Evolutionary conservation across 352 stramenopile genomes (phyloP).

Genomic region (Phytophthora foliorum): DNA sequence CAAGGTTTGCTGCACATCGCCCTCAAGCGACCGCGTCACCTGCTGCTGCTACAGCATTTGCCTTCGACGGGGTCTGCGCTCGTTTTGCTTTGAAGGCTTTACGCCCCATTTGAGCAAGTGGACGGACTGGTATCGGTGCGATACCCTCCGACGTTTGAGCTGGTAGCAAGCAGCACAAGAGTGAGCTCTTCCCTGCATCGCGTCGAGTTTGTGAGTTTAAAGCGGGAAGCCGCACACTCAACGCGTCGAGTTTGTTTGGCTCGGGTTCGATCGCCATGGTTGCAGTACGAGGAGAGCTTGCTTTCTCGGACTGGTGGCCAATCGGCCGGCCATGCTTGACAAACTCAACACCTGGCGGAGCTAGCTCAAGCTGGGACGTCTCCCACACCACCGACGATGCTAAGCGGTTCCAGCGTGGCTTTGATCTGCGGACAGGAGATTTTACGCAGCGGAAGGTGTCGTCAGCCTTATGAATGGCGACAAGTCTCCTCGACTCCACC

Average conservation of each 20-base stretch:
- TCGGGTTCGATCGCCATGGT: slow-evolving; percentile 1
- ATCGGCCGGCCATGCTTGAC: slow-evolving; percentile 10
- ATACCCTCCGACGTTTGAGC: slow-evolving; percentile 3
- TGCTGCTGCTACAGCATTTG: neutral
- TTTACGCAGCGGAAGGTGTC: neutral
- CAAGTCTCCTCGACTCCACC: slow-evolving; percentile 28
- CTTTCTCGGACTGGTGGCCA: slow-evolving; percentile 6
- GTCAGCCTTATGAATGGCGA: slow-evolving; percentile 16
- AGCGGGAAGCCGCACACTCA: slow-evolving; percentile 1
- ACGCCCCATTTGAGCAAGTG: neutral
- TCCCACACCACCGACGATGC: slow-evolving; percentile 28
- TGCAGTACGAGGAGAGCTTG: slow-evolving; percentile 2
- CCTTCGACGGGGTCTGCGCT: slow-evolving; percentile 1
- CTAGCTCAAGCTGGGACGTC: neutral
- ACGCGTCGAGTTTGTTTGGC: neutral
- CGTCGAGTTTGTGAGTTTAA: slow-evolving; percentile 1
- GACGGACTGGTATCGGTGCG: neutral
- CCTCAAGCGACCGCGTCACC: slow-evolving; percentile 4
- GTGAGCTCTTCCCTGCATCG: neutral
- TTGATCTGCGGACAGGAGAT: slow-evolving; percentile 8
- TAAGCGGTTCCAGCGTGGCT: slow-evolving; percentile 19
- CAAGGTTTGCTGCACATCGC: slow-evolving; percentile 26
- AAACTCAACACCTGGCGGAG: slow-evolving; percentile 31
- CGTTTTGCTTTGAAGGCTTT: slow-evolving; percentile 10
- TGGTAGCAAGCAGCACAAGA: slow-evolving; percentile 49